These are phyloP conservation scores for Aspergillus neoniger DNA, from an alignment of 2,329 filamentous ascomycete genomes.

Conservation along the genomic window DNA sequence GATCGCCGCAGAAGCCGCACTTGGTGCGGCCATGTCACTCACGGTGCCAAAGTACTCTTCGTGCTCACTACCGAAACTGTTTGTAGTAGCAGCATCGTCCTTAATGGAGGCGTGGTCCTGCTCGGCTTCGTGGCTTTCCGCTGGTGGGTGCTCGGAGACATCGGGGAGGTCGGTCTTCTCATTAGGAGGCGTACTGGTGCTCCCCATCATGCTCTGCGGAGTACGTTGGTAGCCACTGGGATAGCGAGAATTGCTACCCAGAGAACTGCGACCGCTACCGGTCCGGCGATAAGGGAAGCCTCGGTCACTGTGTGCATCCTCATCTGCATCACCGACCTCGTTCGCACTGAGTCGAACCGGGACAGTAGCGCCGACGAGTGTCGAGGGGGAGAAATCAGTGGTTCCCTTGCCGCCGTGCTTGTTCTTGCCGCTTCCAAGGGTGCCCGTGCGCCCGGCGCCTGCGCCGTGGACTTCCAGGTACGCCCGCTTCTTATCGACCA, in stretches of 20 bases:
- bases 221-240: conserved; percentile 49
- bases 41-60: conserved; percentile 59
- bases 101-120: conserved; percentile 28
- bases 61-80: conserved; percentile 40
- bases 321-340: conserved; percentile 87
- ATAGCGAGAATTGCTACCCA: conserved; percentile 49
- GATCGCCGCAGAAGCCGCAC: conserved; percentile 39
- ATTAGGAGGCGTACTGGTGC: conserved; percentile 56
- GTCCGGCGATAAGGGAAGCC: conserved; percentile 53
- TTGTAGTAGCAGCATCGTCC: conserved; percentile 32
- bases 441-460: conserved; percentile 59
- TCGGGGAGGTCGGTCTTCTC: conserved; percentile 45
- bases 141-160: conserved; percentile 43
- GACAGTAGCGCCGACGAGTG: conserved; percentile 75
- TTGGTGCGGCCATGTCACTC: conserved; percentile 52
- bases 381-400: conserved; percentile 76
- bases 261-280: conserved; percentile 61
- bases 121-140: conserved; percentile 31
- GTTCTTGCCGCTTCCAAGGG: conserved; percentile 74
- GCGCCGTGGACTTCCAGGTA: conserved; percentile 75
- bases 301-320: conserved; percentile 53
- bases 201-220: conserved; percentile 48
- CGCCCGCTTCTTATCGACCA: conserved; percentile 83
- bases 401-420: conserved; percentile 81
- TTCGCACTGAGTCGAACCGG: conserved; percentile 92